These are phyloP conservation scores for Wallemia hederae DNA, from an alignment of 1,284 basidiomycete species.

Conservation along the genomic window DNA sequence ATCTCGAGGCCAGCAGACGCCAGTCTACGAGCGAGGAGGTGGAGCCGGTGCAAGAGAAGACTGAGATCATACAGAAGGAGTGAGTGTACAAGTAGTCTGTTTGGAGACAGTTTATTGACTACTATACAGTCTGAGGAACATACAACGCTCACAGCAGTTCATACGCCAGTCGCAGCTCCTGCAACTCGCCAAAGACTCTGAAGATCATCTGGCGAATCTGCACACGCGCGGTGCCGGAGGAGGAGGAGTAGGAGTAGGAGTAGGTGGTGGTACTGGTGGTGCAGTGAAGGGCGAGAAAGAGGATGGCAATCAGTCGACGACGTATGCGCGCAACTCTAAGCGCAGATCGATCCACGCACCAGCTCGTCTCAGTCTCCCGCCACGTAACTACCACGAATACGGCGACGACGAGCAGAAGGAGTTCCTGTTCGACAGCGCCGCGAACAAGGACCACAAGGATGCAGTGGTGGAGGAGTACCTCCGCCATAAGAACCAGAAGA, in stretches of 20 bases:
- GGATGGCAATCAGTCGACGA: not conserved
- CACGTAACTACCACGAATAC: not conserved
- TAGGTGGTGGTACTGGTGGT: not conserved
- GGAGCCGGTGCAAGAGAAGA: not conserved
- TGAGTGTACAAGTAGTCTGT: not conserved
- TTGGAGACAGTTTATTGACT: not conserved
- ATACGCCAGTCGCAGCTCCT: not conserved
- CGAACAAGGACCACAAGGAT: not conserved
- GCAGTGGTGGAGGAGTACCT: not conserved
- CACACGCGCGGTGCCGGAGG: too few relatives aligned
- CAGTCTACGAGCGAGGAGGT: not conserved
- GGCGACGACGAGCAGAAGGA: not conserved
- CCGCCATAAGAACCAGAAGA: not conserved
- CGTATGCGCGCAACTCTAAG: slow-evolving; percentile 1
- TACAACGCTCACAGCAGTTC: not conserved
- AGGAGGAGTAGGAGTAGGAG: not conserved
- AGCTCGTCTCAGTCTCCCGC: not conserved
- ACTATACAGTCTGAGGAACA: not conserved
- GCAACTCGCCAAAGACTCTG: not conserved
- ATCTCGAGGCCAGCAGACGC: not conserved
- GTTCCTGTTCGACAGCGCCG: not conserved
- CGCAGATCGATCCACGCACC: not conserved
- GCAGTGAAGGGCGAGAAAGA: not conserved
- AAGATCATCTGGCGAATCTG: not conserved
- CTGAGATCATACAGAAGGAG: not conserved